Conservation (phyloP, 306 rosid genomes). For the Hippophae tibetana region DNA sequence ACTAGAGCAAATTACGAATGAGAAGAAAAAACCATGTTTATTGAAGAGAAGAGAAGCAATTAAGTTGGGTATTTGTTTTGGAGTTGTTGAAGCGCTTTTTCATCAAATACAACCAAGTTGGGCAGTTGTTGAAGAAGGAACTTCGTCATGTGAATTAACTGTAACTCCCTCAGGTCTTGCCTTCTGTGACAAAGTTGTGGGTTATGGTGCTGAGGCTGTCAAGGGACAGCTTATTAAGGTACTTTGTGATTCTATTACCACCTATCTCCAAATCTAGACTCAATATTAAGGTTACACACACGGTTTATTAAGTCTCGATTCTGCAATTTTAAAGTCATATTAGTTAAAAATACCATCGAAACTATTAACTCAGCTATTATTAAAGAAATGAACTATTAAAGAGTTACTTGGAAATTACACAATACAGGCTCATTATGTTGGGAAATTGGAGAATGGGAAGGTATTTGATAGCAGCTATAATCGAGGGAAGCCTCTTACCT, state of each 20-base stretch:
- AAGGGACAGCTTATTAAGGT: slow-evolving; percentile 91
- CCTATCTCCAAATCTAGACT: too few species aligned
- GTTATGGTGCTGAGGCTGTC: slow-evolving; percentile 58
- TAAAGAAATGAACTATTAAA: too few species aligned
- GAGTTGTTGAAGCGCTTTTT: slow-evolving; percentile 25
- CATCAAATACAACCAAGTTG: slow-evolving; percentile 8
- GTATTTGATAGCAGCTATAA: slow-evolving; percentile 86
- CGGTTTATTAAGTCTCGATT: too few species aligned
- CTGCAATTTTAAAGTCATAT: too few species aligned
- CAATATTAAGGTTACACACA: too few species aligned
- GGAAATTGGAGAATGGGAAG: slow-evolving; percentile 85
- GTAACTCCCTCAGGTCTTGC: slow-evolving; percentile 78
- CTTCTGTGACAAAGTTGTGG: slow-evolving; percentile 69
- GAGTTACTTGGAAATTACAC: too few species aligned
- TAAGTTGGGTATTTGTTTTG: slow-evolving; percentile 40
- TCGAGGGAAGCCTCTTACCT: slow-evolving; percentile 82
- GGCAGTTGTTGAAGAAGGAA: slow-evolving; percentile 29
- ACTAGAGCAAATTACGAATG: slow-evolving; percentile 8
- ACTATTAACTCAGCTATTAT: too few species aligned
- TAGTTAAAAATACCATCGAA: too few species aligned
- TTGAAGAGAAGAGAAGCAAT: slow-evolving; percentile 42
- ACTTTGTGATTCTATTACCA: too few species aligned
- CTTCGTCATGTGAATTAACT: slow-evolving; percentile 43
- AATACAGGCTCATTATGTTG: slow-evolving; percentile 74
- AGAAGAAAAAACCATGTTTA: slow-evolving; percentile 16